These are phyloP conservation scores for Raphanus hybrid DNA, from an alignment of 441 rosid genomes.

Conservation along the genomic window DNA sequence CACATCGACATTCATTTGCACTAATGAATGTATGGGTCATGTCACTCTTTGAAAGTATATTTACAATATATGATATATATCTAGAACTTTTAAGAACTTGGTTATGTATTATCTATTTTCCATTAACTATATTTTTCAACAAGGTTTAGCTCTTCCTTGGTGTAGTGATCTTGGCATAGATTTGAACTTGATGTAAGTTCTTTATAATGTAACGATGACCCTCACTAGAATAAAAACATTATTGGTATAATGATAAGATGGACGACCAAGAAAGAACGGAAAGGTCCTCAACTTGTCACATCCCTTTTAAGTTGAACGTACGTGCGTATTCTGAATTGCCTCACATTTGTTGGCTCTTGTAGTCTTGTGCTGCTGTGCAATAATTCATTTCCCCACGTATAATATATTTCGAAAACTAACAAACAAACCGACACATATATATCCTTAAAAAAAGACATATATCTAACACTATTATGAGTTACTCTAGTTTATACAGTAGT, in stretches of 20 bases:
- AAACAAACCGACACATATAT: slow-evolving; percentile 39
- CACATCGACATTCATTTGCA: slow-evolving; percentile 26
- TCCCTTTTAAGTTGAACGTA: slow-evolving; percentile 32
- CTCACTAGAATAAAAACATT: background rate
- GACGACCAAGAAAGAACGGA: slow-evolving; percentile 5
- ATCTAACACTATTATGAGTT: background rate
- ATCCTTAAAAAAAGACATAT: background rate
- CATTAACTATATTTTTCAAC: background rate
- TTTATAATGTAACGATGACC: background rate
- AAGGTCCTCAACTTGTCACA: slow-evolving; percentile 38
- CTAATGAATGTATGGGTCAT: slow-evolving; percentile 29
- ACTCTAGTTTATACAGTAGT: background rate
- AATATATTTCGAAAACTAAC: background rate
- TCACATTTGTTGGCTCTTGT: slow-evolving; percentile 12
- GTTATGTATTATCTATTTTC: background rate
- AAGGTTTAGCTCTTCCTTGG: background rate
- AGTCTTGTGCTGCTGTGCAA: slow-evolving; percentile 16
- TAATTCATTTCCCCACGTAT: slow-evolving; percentile 10
- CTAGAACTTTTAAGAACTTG: background rate
- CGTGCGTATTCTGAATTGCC: slow-evolving; percentile 32
- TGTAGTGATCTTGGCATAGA: background rate
- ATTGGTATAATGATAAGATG: background rate
- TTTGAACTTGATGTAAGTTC: background rate
- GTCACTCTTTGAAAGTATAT: slow-evolving; percentile 19
- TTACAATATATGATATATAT: background rate